Evolutionary conservation across 306 rosid species (phyloP).

Genomic region (Prunus campanulata): DNA sequence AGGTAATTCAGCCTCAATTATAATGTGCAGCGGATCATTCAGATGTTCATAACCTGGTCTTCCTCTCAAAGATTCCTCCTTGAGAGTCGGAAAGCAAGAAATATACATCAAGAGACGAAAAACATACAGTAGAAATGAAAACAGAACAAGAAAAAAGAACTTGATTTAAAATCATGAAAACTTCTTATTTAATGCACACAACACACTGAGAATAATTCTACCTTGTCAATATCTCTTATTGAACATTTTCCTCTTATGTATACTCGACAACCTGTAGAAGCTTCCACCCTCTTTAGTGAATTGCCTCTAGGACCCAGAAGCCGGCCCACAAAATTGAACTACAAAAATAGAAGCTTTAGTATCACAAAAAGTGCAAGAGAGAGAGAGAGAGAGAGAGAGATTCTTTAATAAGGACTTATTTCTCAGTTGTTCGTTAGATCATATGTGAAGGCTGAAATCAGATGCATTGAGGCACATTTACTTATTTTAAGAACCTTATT

Average conservation of each 20-base stretch:
- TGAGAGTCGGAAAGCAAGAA: conserved; percentile 13
- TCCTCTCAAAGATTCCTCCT: conserved; percentile 91
- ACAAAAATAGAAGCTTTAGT: conserved; percentile 17
- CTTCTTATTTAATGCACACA: neutral
- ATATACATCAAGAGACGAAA: conserved; percentile 19
- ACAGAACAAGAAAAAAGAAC: neutral
- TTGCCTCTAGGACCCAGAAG: conserved; percentile 86
- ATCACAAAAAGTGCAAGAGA: neutral
- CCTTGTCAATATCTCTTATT: conserved; percentile 70
- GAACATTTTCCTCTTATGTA: conserved; percentile 86
- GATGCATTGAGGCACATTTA: neutral
- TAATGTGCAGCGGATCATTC: conserved; percentile 86
- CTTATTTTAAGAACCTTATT: neutral
- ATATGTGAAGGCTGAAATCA: neutral
- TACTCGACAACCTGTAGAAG: conserved; percentile 82
- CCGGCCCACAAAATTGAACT: conserved; percentile 88
- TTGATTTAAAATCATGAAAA: neutral
- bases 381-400: neutral
- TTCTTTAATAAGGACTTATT: neutral
- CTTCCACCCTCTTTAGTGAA: conserved; percentile 86
- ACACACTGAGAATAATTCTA: neutral
- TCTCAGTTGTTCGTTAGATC: neutral
- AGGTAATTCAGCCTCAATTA: conserved; percentile 91
- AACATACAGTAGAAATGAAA: neutral
- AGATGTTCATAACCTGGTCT: conserved; percentile 95